Percentiles rank a stretch among this genome's conserved stretches.
These are phyloP conservation scores for Trametopsis cervina DNA, from an alignment of 768 basidiomycete genomes.

Conservation along the genomic window DNA sequence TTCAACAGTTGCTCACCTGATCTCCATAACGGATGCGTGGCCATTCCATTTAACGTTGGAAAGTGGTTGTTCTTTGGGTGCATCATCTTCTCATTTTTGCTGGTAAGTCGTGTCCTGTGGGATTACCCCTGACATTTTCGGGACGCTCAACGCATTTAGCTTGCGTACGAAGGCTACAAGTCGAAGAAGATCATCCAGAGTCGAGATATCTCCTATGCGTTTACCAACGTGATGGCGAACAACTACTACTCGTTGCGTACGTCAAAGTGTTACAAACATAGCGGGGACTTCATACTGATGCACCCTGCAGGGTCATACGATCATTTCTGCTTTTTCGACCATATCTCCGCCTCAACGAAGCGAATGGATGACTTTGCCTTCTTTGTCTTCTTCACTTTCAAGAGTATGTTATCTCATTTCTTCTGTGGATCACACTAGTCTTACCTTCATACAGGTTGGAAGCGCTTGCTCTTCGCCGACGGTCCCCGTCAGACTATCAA, in stretches of 20 bases:
- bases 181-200: constrained; percentile 91
- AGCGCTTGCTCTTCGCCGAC: constrained; percentile 84
- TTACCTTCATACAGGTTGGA: constrained; percentile 58
- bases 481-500: constrained; percentile 98
- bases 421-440: not conserved
- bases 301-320: constrained; percentile 76
- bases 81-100: constrained; percentile 95
- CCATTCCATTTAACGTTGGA: constrained; percentile 81
- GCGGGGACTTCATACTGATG: not conserved
- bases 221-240: constrained; percentile 96
- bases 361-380: constrained; percentile 97
- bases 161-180: constrained; percentile 90
- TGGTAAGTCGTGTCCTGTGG: constrained; percentile 63
- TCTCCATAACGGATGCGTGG: constrained; percentile 57
- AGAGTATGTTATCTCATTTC: constrained; percentile 51
- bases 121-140: not conserved
- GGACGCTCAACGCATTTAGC: constrained; percentile 32
- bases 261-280: constrained; percentile 24
- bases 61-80: constrained; percentile 98
- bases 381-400: constrained; percentile 99
- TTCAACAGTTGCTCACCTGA: constrained; percentile 63
- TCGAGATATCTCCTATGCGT: constrained; percentile 95
- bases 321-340: constrained; percentile 97
- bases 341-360: constrained; percentile 94
- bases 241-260: constrained; percentile 92